These are phyloP conservation scores for Chrysoporthe cubensis DNA, from an alignment of 2,329 filamentous ascomycete genomes.

Conservation along the genomic window DNA sequence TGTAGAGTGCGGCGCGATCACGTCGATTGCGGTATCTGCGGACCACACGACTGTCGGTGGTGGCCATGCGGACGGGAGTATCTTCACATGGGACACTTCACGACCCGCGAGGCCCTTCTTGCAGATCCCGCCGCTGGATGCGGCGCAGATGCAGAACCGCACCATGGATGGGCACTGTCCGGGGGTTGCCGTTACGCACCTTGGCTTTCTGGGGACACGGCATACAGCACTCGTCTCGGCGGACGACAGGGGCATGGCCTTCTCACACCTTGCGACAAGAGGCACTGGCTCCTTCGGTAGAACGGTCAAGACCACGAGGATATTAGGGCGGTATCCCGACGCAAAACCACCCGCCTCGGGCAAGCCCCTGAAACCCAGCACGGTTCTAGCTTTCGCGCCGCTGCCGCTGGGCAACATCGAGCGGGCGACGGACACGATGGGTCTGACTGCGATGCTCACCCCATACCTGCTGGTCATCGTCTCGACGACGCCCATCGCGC, in stretches of 20 bases:
- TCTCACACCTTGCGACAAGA: constrained; percentile 91
- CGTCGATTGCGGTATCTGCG: constrained; percentile 85
- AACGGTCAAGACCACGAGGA: constrained; percentile 85
- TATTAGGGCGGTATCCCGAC: constrained; percentile 88
- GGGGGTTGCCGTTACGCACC: constrained; percentile 77
- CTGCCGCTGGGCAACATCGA: constrained; percentile 94
- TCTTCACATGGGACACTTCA: constrained; percentile 95
- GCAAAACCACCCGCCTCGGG: constrained; percentile 60
- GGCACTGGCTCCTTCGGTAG: constrained; percentile 86
- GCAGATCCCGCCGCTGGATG: constrained; percentile 77
- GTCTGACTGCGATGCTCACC: constrained; percentile 91
- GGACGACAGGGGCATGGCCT: constrained; percentile 95
- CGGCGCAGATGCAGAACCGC: constrained; percentile 65
- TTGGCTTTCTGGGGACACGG: constrained; percentile 93
- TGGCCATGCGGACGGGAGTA: constrained; percentile 86
- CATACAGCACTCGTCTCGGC: constrained; percentile 95
- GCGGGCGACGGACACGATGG: constrained; percentile 82
- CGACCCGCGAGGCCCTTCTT: constrained; percentile 86
- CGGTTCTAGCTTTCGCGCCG: constrained; percentile 88
- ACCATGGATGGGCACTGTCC: constrained; percentile 82
- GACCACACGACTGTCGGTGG: constrained; percentile 91
- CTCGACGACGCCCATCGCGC: constrained; percentile 92
- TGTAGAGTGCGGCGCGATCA: constrained; percentile 86
- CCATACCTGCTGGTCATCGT: constrained; percentile 96
- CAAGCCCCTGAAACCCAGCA: constrained; percentile 84